Evolutionary conservation across 202 grass and related monocot species (phyloP), one percentile per base, ranked within the genome.

Genomic region (Musa balbisiana): DNA sequence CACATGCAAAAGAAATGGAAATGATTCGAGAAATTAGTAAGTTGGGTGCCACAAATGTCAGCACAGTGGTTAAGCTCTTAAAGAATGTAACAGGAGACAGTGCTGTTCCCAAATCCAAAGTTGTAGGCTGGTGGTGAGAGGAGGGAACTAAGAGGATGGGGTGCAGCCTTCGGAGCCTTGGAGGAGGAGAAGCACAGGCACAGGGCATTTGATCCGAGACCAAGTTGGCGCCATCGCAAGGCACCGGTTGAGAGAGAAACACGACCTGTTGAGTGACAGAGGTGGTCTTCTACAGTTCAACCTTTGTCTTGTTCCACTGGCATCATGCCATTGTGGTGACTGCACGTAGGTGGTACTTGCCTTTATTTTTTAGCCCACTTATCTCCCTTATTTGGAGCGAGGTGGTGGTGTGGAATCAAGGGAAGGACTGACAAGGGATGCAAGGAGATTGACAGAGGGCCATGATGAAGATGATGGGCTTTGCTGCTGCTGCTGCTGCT

Each of bases 401-500:
- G 33, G 33, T 43, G 33, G 64, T 26, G 4, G 62, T 67, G 27
- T 67, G 27, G 24, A 67, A 33, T 16, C 25, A 29, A 27, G 6
- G 26, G 51, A 15, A 3, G 0, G 73, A 11, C 55, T 60, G 51
- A 49, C 73, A 21, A 3, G 11, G 10, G 2, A 49, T 14, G 11
- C 16, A 52, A 23, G 10, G 51, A 5, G 65, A 12, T 49, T 11
- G n/a, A 17, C 9, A 25, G 70, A 49, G 51, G 51, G 70, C 8
- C 51, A 54, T 73, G 22, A 73, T 55, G 65, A 33, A 13, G 56
- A 17, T 9, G 26, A 17, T 51, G 27, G 52, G 13, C 52, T 51
- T 29, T 73, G 71, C 20, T 54, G 71, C 71, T 55, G 20, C 71
- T 55, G 20, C 24, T 73, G 11, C 71, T 43, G 24, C 65, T 73